Base-by-base conservation (phyloP, 148 eudicot genomes). In the Fagopyrum tataricum region DNA sequence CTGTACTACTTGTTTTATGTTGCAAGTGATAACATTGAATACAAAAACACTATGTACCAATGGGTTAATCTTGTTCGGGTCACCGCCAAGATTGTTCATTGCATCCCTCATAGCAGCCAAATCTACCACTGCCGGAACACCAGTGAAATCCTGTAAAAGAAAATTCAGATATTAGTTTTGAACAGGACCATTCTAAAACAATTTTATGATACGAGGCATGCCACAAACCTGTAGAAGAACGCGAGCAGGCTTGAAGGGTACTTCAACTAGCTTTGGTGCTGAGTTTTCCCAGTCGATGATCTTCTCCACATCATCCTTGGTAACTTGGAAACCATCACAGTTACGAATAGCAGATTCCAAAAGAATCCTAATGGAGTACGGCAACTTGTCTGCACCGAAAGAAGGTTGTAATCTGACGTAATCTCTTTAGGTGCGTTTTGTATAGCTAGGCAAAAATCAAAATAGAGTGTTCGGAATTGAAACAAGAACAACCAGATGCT, bases 71-170 rank as follows among this genome's bases (percentile, higher is more conserved):
- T 89, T 93, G 79, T 91, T 84, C 17, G 97, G 87, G 80, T 89
- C 91, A 51, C 86, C 81, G 39, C 87, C 89, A 70, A 93, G 95
- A 21, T 76, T 83, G 78, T 86, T 91, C 86, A 93, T 91, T 23
- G 98, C 98, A 84, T 93, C 97, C 37, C 97, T 82, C 97, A 93
- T 93, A 37, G 90, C 86, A 79, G 98, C 98, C 79, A 93, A 86
- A 80, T 93, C 98, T 78, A 93, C 98, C 67, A 93, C 92, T 61
- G 97, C 95, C n/a, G 95, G 98, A 75, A 91, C 97, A 71, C 98
- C 98, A 48, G 97, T 93, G 56, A 93, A 93, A 81, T 93, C 98
- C 98, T 93, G 78, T 23, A 39, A 20, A 66, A 44, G 7, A 55
- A 37, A 11, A n/a, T 31, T 66, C 10, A 66, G 70, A 31, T 66